A percentile compares a stretch with the other conserved stretches of the same genome.
These are phyloP conservation scores for Pueraria montana DNA, from an alignment of 306 rosid species.

Conservation along the genomic window DNA sequence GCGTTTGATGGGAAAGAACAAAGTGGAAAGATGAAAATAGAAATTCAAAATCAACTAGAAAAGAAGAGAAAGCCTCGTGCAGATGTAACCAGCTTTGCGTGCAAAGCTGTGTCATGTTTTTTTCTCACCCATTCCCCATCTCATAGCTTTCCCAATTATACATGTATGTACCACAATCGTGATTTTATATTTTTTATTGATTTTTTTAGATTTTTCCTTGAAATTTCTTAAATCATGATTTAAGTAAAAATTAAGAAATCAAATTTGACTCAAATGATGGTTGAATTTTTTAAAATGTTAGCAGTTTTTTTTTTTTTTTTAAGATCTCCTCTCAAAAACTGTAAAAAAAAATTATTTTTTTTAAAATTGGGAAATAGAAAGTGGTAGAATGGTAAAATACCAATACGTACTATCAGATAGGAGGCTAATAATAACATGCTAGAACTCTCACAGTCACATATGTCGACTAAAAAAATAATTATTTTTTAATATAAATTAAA, in stretches of 20 bases:
- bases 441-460: too few species aligned
- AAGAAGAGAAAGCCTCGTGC: slow-evolving; percentile 34
- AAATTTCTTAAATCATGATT: not conserved
- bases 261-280: not conserved
- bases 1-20: slow-evolving; percentile 48
- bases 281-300: not conserved
- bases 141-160: not conserved
- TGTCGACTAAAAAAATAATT: too few species aligned
- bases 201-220: too few species aligned
- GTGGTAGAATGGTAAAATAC: too few species aligned
- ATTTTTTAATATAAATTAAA: too few species aligned
- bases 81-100: slow-evolving; percentile 46
- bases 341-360: too few species aligned
- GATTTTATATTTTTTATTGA: not conserved
- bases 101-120: slow-evolving; percentile 51
- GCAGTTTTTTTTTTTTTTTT: too few species aligned
- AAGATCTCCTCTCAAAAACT: too few species aligned
- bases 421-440: too few species aligned
- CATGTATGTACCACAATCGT: not conserved
- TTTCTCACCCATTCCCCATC: slow-evolving; percentile 14
- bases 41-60: slow-evolving; percentile 44
- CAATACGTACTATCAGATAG: too few species aligned
- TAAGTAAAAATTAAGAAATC: too few species aligned
- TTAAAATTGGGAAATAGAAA: too few species aligned
- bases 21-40: slow-evolving; percentile 40